Evolutionary conservation across 371 early-diverging fungal species (phyloP).

Genomic region (Mucor irregularis): DNA sequence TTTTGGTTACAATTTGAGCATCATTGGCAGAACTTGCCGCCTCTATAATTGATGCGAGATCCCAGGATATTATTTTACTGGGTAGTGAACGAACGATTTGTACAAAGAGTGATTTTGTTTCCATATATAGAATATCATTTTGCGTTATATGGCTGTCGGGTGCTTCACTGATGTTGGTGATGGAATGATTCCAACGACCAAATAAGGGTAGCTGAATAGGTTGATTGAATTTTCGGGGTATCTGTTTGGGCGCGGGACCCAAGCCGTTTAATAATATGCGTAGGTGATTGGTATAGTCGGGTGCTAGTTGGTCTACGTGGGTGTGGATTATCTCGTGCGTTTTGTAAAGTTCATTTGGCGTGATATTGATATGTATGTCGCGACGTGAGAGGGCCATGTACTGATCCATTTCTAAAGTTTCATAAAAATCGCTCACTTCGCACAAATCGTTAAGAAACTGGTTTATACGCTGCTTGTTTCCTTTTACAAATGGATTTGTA

Average conservation of each 20-base stretch:
- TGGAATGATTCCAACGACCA: conserved; percentile 90
- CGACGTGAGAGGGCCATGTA: conserved; percentile 92
- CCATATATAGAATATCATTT: conserved; percentile 88
- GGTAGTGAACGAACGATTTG: conserved; percentile 84
- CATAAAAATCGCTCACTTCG: conserved; percentile 94
- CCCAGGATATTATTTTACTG: background rate
- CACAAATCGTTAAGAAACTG: conserved; percentile 87
- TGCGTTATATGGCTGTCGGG: conserved; percentile 79
- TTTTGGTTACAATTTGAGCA: conserved; percentile 79
- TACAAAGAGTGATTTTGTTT: conserved; percentile 85
- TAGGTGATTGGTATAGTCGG: conserved; percentile 77
- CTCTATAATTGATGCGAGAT: conserved; percentile 72
- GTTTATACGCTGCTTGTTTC: conserved; percentile 84
- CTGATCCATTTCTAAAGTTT: conserved; percentile 94
- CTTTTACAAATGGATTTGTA: conserved; percentile 87
- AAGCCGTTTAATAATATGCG: conserved; percentile 72
- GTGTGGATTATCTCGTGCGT: conserved; percentile 80
- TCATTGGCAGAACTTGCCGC: conserved; percentile 80
- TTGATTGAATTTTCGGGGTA: conserved; percentile 81
- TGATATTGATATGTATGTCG: conserved; percentile 82
- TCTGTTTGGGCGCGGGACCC: conserved; percentile 70
- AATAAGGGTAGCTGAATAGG: conserved; percentile 79
- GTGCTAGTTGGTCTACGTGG: conserved; percentile 78
- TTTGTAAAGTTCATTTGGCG: conserved; percentile 90
- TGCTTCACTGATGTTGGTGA: conserved; percentile 54